Evolutionary conservation across 768 basidiomycete species (phyloP).

Genomic region (Ephemerocybe angulata): DNA sequence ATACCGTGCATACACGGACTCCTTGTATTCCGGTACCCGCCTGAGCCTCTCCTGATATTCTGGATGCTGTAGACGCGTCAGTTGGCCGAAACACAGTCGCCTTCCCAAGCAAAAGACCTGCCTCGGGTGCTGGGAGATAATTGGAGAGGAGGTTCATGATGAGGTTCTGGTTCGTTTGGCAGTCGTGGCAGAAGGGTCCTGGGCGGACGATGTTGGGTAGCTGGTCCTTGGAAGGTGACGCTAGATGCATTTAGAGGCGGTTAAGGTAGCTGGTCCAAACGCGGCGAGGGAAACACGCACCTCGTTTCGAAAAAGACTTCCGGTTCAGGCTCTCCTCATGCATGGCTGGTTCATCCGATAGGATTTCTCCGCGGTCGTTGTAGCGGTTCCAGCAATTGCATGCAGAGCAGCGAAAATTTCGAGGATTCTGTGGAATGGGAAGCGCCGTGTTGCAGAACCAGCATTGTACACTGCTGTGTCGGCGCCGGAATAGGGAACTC

Average conservation of each 20-base stretch:
- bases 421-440: constrained; percentile 43
- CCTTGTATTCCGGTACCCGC: constrained; percentile 66
- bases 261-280: not conserved
- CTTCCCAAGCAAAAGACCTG: constrained; percentile 35
- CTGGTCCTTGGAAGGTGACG: constrained; percentile 65
- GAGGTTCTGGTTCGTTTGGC: constrained; percentile 91
- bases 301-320: constrained; percentile 67
- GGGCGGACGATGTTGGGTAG: constrained; percentile 59
- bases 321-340: constrained; percentile 72
- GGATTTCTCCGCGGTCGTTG: constrained; percentile 67
- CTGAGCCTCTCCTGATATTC: constrained; percentile 63
- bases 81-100: not conserved
- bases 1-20: constrained; percentile 75
- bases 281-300: constrained; percentile 32
- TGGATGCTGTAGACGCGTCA: constrained; percentile 50
- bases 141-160: constrained; percentile 83
- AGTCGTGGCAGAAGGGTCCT: constrained; percentile 78
- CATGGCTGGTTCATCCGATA: constrained; percentile 88
- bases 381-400: constrained; percentile 77
- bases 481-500: constrained; percentile 51
- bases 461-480: constrained; percentile 50
- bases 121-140: constrained; percentile 78
- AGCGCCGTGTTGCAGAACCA: constrained; percentile 64
- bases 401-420: constrained; percentile 60
- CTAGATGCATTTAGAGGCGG: constrained; percentile 41